Conservation (phyloP, 768 basidiomycete species). For the Hydnomerulius pinastri region DNA sequence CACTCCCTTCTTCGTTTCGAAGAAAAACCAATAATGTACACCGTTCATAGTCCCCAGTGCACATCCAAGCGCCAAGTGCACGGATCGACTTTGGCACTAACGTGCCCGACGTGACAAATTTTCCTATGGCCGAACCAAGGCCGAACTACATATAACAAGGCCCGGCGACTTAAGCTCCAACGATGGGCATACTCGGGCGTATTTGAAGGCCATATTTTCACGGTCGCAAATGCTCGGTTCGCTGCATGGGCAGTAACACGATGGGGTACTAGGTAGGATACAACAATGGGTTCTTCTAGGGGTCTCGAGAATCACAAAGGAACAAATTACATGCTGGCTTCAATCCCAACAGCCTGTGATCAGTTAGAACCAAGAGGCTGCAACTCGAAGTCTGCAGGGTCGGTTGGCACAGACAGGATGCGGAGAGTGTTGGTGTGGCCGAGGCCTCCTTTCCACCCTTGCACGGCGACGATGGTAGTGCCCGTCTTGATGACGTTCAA, state of each 20-base stretch:
- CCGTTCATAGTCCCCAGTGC: no score
- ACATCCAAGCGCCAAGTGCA: no score
- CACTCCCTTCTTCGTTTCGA: no score
- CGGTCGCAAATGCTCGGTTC: not conserved
- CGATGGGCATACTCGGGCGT: no score
- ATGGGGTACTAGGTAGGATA: slow-evolving; percentile 5
- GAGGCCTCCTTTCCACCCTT: slow-evolving; percentile 99
- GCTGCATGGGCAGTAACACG: not conserved
- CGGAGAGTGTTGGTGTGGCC: slow-evolving; percentile 94
- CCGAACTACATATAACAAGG: no score
- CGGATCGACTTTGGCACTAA: no score
- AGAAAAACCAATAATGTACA: no score
- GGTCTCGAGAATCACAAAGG: not conserved
- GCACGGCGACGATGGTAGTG: slow-evolving; percentile 89
- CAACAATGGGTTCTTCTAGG: slow-evolving; percentile 10
- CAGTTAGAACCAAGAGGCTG: slow-evolving; percentile 52
- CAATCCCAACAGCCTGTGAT: slow-evolving; percentile 8
- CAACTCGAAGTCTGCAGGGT: slow-evolving; percentile 73
- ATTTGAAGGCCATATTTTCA: no score
- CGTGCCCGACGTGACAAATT: no score
- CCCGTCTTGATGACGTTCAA: slow-evolving; percentile 88
- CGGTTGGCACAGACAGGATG: slow-evolving; percentile 81
- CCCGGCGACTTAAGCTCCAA: no score
- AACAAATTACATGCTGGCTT: no score
- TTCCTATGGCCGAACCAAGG: no score